Conservation (phyloP, 352 stramenopile genomes). For the Globisporangium takayamanum region DNA sequence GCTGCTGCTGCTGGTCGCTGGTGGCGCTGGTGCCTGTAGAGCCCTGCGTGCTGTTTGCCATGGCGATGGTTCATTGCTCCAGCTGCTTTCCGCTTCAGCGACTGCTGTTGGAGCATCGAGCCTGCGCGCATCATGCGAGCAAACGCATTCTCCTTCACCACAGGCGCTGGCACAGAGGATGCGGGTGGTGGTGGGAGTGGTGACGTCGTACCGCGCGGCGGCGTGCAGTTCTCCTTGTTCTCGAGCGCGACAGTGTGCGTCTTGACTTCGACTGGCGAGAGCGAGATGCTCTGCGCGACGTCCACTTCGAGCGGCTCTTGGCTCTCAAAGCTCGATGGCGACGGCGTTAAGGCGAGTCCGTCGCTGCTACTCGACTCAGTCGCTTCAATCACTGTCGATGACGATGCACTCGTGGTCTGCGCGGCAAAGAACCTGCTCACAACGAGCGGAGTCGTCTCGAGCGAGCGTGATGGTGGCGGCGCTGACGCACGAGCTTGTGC, state of each 20-base stretch:
- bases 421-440: slow-evolving; percentile 18
- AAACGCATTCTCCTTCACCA: slow-evolving; percentile 67
- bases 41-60: slow-evolving; percentile 4
- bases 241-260: slow-evolving; percentile 7
- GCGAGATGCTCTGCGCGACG: slow-evolving; percentile 40
- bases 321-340: slow-evolving; percentile 32
- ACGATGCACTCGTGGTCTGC: slow-evolving; percentile 23
- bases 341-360: slow-evolving; percentile 5
- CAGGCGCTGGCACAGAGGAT: neutral
- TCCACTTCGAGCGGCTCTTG: slow-evolving; percentile 45
- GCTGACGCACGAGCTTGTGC: neutral
- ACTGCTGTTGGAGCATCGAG: slow-evolving; percentile 42
- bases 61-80: slow-evolving; percentile 2
- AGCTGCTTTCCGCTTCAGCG: slow-evolving; percentile 47
- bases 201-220: slow-evolving; percentile 10
- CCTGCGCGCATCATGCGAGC: slow-evolving; percentile 74
- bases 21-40: neutral
- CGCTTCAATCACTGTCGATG: slow-evolving; percentile 19
- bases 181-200: slow-evolving; percentile 2
- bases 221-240: slow-evolving; percentile 42
- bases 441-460: slow-evolving; percentile 6
- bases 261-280: slow-evolving; percentile 41
- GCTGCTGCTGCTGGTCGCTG: slow-evolving; percentile 2
- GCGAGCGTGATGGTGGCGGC: neutral
- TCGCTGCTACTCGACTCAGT: slow-evolving; percentile 19